These are phyloP conservation scores for Lenwebbia sp. DNA, from an alignment of 345 rosid species.

Conservation along the genomic window DNA sequence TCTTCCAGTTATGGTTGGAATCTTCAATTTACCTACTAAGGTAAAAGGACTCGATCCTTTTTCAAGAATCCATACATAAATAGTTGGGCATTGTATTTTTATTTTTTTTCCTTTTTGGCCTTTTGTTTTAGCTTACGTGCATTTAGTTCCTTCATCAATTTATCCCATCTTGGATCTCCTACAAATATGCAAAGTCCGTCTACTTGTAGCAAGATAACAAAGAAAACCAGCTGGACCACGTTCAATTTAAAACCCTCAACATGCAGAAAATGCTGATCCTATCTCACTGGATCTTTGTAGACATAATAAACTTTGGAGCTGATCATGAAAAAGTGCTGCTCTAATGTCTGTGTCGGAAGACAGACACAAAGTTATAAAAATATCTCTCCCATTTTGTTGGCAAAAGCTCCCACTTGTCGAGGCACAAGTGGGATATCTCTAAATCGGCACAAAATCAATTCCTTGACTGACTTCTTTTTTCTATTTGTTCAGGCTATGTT, in stretches of 20 bases:
- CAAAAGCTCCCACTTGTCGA: not conserved
- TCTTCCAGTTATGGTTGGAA: not conserved
- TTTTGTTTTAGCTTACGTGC: not conserved
- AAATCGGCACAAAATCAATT: not conserved
- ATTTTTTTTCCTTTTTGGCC: not conserved
- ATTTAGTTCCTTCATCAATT: not conserved
- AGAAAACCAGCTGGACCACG: not conserved
- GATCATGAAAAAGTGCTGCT: not conserved
- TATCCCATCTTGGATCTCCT: not conserved
- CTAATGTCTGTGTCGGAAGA: not conserved
- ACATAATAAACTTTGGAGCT: not conserved
- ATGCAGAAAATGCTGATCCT: not conserved
- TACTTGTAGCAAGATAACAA: not conserved
- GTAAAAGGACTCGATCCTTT: not conserved
- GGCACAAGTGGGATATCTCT: not conserved
- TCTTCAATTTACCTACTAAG: not conserved
- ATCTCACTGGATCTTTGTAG: not conserved
- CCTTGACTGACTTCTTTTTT: not conserved
- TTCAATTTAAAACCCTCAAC: not conserved
- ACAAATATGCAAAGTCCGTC: not conserved
- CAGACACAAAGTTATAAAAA: not conserved
- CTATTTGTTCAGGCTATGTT: not conserved
- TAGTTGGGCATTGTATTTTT: not conserved
- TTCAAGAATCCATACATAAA: not conserved
- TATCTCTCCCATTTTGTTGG: not conserved